Evolutionary conservation across 345 rosid genomes (phyloP).

Genomic region (Ceriops tagal): DNA sequence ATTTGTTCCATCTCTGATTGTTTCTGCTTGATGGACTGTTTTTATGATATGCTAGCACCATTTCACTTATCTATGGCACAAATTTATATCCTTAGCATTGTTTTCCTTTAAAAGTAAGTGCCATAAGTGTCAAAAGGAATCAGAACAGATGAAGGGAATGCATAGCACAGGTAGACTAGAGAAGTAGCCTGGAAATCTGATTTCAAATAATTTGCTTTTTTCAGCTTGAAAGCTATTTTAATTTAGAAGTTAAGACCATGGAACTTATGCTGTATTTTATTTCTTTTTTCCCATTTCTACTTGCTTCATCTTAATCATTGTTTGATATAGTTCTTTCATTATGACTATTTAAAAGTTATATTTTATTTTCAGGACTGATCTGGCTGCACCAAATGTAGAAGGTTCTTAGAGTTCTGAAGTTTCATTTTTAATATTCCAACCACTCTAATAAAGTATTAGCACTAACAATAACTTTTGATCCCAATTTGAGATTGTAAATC

Average conservation of each 20-base stretch:
- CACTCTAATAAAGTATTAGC: no score
- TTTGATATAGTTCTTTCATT: no score
- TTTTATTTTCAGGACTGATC: no score
- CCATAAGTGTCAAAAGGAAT: neutral
- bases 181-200: neutral
- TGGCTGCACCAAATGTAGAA: no score
- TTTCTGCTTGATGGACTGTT: neutral
- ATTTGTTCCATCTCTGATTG: neutral
- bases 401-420: no score
- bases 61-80: constrained; percentile 2
- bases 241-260: neutral
- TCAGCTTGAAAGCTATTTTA: neutral
- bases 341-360: no score
- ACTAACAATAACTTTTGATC: no score
- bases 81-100: neutral
- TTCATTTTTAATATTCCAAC: no score
- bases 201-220: neutral
- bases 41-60: neutral
- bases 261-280: neutral
- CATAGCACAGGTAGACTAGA: neutral
- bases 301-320: no score
- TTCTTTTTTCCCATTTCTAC: neutral
- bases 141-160: neutral
- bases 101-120: neutral
- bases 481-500: neutral